Base-by-base conservation (phyloP, 441 rosid species). In the Isatis lusitanica region DNA sequence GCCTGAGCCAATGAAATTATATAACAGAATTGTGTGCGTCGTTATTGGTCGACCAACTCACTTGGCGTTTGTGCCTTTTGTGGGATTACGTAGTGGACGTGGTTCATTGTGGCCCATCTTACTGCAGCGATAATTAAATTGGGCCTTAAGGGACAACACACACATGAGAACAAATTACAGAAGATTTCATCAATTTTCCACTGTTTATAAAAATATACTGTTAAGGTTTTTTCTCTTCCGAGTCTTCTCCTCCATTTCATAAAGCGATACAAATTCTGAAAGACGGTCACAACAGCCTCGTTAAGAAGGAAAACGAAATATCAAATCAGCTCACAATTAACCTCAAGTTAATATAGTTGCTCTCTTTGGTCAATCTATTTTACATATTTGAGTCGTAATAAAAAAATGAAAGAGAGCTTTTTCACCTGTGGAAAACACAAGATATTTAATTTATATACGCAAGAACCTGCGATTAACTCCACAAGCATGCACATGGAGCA, bases 291-390 rank as follows among this genome's bases (percentile, higher is more conserved):
- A 68, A 9, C 5, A 51, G 68, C 48, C 62, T 68, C 51, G 12
- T 42, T 40, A 59, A 31, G 17, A 51, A 24, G 47, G 3, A 15
- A 61, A 52, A 42, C 30, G 11, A 31, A 57, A 46, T 15, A 68
- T 68, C 58, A 42, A 63, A 75, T 35, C 28, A 75, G 39, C 38
- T 68, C 43, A 43, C 69, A 48, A 62, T 66, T 57, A 55, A 31
- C 21, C 59, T 53, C 60, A 55, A 3, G 39, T 55, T 63, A 44
- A 56, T 13, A 55, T 47, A 51, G 70, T 68, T 68, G 59, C 66
- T 64, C 67, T 48, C 62, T 76, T 39, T 40, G 65, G 67, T 64
- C 56, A 70, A 58, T 76, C 40, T 76, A 64, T 70, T 57, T 76
- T 76, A 70, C 79, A 76, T 60, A 47, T 44, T 75, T 53, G 58